phyloP scores from a whole-genome alignment of 306 rosid species.

The Quercus suber region DNA sequence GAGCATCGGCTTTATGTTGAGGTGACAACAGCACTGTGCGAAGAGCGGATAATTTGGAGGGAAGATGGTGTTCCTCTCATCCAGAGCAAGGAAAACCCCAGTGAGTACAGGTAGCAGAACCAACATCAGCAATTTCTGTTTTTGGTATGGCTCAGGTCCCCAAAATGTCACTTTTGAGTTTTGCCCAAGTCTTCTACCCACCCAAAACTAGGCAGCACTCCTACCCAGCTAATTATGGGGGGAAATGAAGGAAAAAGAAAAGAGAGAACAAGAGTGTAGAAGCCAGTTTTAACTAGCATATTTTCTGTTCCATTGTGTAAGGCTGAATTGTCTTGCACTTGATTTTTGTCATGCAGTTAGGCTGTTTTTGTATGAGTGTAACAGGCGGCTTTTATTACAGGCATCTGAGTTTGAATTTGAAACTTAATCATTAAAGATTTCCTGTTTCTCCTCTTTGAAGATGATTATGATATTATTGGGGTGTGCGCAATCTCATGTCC shows the following conservation, averaged over 20 bases:
- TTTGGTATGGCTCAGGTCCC: not conserved
- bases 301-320: not conserved
- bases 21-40: slow-evolving; percentile 72
- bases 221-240: not conserved
- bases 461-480: not conserved
- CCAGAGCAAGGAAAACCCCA: slow-evolving; percentile 68
- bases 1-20: slow-evolving; percentile 75
- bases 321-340: not conserved
- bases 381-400: not conserved
- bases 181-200: not conserved
- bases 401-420: not conserved
- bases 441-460: not conserved
- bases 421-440: not conserved
- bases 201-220: not conserved
- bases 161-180: not conserved
- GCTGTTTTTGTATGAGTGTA: not conserved
- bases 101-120: slow-evolving; percentile 33
- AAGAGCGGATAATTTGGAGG: slow-evolving; percentile 80
- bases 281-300: not conserved
- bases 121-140: not conserved
- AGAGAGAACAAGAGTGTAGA: too few species aligned
- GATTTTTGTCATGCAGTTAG: not conserved
- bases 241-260: not conserved
- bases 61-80: slow-evolving; percentile 89
- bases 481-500: not conserved